phyloP scores from a whole-genome alignment of 257 asterid genomes.

The Penstemon barbatus region DNA sequence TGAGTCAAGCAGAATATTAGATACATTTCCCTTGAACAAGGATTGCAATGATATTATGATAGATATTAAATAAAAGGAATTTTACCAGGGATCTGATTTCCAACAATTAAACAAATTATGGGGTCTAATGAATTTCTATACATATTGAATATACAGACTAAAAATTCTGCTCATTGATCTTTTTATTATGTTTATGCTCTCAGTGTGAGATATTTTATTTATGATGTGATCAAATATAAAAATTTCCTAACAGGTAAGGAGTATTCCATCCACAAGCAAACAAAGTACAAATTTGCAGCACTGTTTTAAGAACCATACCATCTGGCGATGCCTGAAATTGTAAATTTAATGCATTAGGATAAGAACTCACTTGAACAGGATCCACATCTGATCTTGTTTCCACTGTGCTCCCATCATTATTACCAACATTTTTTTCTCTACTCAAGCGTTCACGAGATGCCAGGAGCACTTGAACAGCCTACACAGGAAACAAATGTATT shows the following conservation, averaged over 20 bases:
- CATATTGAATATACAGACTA: background rate
- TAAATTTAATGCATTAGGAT: constrained; percentile 5
- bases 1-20: background rate
- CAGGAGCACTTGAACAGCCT: constrained; percentile 80
- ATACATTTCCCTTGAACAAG: background rate
- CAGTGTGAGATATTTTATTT: background rate
- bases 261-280: background rate
- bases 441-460: constrained; percentile 62
- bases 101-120: background rate
- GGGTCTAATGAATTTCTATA: background rate
- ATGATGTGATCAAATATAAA: background rate
- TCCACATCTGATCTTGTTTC: constrained; percentile 52
- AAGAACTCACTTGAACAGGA: constrained; percentile 69
- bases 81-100: background rate
- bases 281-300: constrained; percentile 3
- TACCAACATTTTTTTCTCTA: constrained; percentile 43
- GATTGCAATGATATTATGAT: background rate
- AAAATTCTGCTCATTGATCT: no score
- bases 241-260: constrained; percentile 5
- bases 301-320: background rate
- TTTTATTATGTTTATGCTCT: no score
- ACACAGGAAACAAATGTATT: constrained; percentile 23
- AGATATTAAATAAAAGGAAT: constrained; percentile 1
- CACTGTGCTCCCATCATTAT: constrained; percentile 29
- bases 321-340: constrained; percentile 21